Evolutionary conservation across 2,329 filamentous ascomycete species (phyloP).

Genomic region (Zarea fungicola): DNA sequence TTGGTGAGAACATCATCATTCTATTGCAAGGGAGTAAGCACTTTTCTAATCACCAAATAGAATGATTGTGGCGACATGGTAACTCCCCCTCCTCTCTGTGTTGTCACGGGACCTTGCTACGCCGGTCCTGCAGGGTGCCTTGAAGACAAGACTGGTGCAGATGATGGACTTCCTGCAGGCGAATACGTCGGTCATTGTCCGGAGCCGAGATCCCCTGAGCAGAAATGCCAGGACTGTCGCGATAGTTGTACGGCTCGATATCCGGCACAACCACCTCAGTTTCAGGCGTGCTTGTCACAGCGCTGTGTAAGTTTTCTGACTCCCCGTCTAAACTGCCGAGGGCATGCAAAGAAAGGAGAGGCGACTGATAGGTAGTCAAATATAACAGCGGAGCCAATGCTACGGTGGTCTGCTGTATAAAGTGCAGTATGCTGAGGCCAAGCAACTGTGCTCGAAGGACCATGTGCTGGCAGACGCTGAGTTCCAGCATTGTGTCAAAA

Average conservation of each 20-base stretch:
- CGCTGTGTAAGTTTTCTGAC: background rate
- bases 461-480: background rate
- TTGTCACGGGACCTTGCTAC: conserved; percentile 6
- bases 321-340: too few relatives aligned
- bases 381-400: background rate
- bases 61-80: background rate
- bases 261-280: background rate
- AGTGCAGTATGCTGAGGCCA: conserved; percentile 2
- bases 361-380: too few relatives aligned
- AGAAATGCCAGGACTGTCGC: background rate
- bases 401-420: background rate
- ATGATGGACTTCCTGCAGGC: background rate
- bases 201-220: conserved; percentile 1
- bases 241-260: background rate
- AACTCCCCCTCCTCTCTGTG: background rate
- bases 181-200: conserved; percentile 9
- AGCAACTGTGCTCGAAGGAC: background rate
- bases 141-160: conserved; percentile 3
- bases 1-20: background rate
- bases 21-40: too few relatives aligned
- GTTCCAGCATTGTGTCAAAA: conserved; percentile 1
- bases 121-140: conserved; percentile 5
- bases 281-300: background rate
- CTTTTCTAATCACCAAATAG: too few relatives aligned
- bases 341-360: too few relatives aligned